These are phyloP conservation scores for Posidonia australis DNA, from an alignment of 106 monocot genomes.

Conservation along the genomic window DNA sequence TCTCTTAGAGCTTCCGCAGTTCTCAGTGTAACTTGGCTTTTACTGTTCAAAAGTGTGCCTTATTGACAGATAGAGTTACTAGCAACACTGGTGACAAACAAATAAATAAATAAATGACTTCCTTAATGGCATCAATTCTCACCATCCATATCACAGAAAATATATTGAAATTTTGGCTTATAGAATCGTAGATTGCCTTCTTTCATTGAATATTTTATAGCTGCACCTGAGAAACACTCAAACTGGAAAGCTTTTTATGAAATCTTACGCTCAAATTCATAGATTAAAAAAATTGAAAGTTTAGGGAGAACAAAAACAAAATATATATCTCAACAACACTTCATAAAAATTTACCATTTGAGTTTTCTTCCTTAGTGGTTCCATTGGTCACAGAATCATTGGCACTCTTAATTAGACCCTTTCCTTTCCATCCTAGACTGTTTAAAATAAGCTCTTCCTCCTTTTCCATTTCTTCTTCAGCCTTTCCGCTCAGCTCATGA, in stretches of 20 bases:
- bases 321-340: background rate
- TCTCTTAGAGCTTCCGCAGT: slow-evolving; percentile 79
- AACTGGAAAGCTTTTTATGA: slow-evolving; percentile 23
- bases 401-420: slow-evolving; percentile 61
- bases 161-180: slow-evolving; percentile 73
- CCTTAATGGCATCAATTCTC: slow-evolving; percentile 10
- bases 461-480: slow-evolving; percentile 78
- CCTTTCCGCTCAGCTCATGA: slow-evolving; percentile 60
- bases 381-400: slow-evolving; percentile 35
- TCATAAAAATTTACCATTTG: slow-evolving; percentile 31
- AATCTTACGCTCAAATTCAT: slow-evolving; percentile 11
- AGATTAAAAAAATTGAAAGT: background rate
- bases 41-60: slow-evolving; percentile 96
- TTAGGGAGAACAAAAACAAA: background rate
- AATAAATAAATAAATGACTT: background rate
- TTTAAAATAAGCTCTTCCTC: slow-evolving; percentile 74
- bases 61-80: slow-evolving; percentile 13
- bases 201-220: slow-evolving; percentile 29
- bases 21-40: slow-evolving; percentile 48
- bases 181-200: slow-evolving; percentile 37
- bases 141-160: slow-evolving; percentile 99
- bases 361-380: slow-evolving; percentile 17
- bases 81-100: background rate
- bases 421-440: slow-evolving; percentile 91
- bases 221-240: slow-evolving; percentile 44